A percentile compares a stretch with the other conserved stretches of the same genome.
Evolutionary conservation across 768 basidiomycete species (phyloP).

Genomic region (Hypsizygus marmoreus): DNA sequence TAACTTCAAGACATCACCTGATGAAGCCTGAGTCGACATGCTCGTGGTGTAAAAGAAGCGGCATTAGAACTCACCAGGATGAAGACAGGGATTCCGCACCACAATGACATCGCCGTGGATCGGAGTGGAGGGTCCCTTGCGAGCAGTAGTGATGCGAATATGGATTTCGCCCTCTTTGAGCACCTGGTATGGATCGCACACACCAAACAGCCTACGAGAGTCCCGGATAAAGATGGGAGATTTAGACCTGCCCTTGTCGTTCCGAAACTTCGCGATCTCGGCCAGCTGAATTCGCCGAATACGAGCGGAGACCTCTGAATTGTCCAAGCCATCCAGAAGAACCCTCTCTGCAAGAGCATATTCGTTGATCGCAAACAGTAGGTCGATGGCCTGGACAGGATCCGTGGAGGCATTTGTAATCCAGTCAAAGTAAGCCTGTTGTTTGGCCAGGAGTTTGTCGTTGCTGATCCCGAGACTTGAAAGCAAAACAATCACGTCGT

Average conservation of each 20-base stretch:
- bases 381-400: conserved; percentile 52
- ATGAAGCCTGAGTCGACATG: not conserved
- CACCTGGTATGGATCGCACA: conserved; percentile 67
- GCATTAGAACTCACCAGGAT: conserved; percentile 53
- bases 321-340: conserved; percentile 56
- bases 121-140: conserved; percentile 54
- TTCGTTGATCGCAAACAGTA: conserved; percentile 52
- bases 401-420: conserved; percentile 51
- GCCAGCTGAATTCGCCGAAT: conserved; percentile 46
- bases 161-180: conserved; percentile 66
- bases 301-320: conserved; percentile 36
- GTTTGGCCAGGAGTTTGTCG: conserved; percentile 55
- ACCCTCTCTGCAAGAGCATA: conserved; percentile 52
- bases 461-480: conserved; percentile 62
- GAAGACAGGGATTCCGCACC: conserved; percentile 69
- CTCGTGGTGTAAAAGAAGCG: not conserved
- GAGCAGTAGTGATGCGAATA: conserved; percentile 53
- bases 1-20: conserved; percentile 67
- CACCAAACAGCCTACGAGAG: conserved; percentile 63
- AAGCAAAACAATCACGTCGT: conserved; percentile 67
- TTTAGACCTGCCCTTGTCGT: conserved; percentile 52
- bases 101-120: conserved; percentile 65
- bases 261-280: conserved; percentile 53
- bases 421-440: conserved; percentile 61
- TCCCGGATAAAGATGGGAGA: conserved; percentile 63